Evolutionary conservation across 73 alveolate genomes (phyloP).

Genomic region (Diophrys appendiculata): DNA sequence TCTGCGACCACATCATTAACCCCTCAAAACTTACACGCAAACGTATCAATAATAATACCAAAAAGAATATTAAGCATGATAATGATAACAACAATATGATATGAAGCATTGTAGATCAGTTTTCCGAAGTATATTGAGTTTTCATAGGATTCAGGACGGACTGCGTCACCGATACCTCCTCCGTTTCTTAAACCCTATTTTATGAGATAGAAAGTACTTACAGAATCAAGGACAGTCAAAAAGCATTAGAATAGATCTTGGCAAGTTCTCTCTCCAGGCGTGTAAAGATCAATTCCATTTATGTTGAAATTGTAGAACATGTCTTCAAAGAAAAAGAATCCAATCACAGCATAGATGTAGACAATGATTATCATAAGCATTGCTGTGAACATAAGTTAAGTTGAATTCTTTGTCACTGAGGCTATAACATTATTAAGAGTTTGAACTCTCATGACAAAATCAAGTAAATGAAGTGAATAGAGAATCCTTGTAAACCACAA

Average conservation of each 20-base stretch:
- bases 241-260: slow-evolving; percentile 77
- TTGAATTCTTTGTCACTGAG: slow-evolving; percentile 13
- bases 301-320: slow-evolving; percentile 24
- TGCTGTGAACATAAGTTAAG: slow-evolving; percentile 3
- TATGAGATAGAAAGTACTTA: too few relatives aligned
- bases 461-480: slow-evolving; percentile 49
- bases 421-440: slow-evolving; percentile 7
- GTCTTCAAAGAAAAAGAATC: slow-evolving; percentile 56
- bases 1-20: slow-evolving; percentile 36
- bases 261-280: slow-evolving; percentile 63
- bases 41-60: slow-evolving; percentile 97
- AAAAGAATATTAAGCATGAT: slow-evolving; percentile 84
- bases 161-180: slow-evolving; percentile 96
- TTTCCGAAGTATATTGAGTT: slow-evolving; percentile 49
- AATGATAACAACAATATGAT: slow-evolving; percentile 82
- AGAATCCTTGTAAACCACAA: slow-evolving; percentile 15
- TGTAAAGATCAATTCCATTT: slow-evolving; percentile 26
- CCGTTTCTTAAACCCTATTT: slow-evolving; percentile 95
- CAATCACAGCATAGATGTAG: slow-evolving; percentile 40
- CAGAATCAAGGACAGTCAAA: slow-evolving; percentile 61
- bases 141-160: slow-evolving; percentile 39
- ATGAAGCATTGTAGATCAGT: slow-evolving; percentile 77
- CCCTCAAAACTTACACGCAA: slow-evolving; percentile 72
- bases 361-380: slow-evolving; percentile 26
- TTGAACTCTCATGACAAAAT: slow-evolving; percentile 34